Conservation (phyloP, 176 grass and related monocot genomes). For the Phoenix roebelenii region DNA sequence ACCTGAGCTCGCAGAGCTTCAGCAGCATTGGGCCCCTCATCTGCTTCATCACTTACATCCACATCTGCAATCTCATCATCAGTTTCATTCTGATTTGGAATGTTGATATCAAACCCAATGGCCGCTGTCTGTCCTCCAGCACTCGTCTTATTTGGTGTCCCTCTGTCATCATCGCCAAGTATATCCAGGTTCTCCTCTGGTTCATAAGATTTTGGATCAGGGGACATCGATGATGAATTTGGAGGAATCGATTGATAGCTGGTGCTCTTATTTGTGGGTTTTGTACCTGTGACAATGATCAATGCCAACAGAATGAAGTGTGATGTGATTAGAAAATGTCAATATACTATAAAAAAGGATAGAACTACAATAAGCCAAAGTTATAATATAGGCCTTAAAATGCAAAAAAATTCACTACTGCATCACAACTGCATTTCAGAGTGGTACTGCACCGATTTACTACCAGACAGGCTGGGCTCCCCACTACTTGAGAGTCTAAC, state of each 20-base stretch:
- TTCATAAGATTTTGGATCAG: conserved; percentile 42
- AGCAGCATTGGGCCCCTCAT: conserved; percentile 70
- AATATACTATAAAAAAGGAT: background rate
- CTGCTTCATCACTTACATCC: conserved; percentile 60
- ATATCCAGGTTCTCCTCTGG: conserved; percentile 74
- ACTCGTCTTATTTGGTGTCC: conserved; percentile 29
- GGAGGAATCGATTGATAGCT: conserved; percentile 29
- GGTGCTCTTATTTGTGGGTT: conserved; percentile 35
- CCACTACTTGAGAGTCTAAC: too few species aligned
- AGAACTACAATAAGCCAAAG: background rate
- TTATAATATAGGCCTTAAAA: too few species aligned
- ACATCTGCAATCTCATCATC: conserved; percentile 89
- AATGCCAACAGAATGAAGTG: too few species aligned
- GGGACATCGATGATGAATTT: conserved; percentile 40
- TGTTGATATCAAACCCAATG: conserved; percentile 56
- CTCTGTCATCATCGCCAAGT: conserved; percentile 61
- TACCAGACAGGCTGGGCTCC: too few species aligned
- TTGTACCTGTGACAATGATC: conserved; percentile 24
- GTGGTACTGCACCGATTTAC: too few species aligned
- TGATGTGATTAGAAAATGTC: too few species aligned
- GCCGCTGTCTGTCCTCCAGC: conserved; percentile 17
- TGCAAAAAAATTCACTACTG: too few species aligned
- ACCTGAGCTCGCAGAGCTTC: conserved; percentile 32
- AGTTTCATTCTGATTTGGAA: conserved; percentile 44
- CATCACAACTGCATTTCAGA: too few species aligned